Percentiles rank a stretch among this genome's conserved stretches.
phyloP scores from a whole-genome alignment of 2,329 filamentous ascomycete genomes.

The Aureobasidium sp. region DNA sequence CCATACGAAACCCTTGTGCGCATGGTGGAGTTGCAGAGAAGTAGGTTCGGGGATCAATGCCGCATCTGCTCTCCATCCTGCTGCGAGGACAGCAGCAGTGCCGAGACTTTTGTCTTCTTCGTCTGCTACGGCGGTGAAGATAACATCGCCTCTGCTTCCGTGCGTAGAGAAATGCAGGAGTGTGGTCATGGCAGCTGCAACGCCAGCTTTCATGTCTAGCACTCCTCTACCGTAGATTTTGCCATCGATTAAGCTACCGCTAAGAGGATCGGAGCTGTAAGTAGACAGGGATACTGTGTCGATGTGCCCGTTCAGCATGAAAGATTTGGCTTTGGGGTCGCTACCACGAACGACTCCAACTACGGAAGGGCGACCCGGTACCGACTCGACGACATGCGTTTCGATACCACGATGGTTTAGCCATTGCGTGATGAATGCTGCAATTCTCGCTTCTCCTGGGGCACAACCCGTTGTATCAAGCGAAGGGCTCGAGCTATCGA shows the following conservation, averaged over 20 bases:
- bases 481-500: background rate
- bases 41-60: slow-evolving; percentile 7
- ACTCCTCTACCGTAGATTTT: slow-evolving; percentile 4
- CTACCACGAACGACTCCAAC: background rate
- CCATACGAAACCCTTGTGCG: slow-evolving; percentile 13
- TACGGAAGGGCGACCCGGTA: background rate
- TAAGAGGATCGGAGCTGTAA: background rate
- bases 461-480: background rate
- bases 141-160: background rate
- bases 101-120: background rate
- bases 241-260: background rate
- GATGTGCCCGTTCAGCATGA: slow-evolving; percentile 3
- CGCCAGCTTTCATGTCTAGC: slow-evolving; percentile 7
- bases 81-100: background rate
- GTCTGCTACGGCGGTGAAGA: background rate
- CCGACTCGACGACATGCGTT: background rate
- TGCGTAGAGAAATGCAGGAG: background rate
- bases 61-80: slow-evolving; percentile 9
- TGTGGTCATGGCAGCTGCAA: slow-evolving; percentile 7
- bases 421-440: background rate
- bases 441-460: background rate
- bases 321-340: background rate
- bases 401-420: slow-evolving; percentile 5
- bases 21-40: background rate
- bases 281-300: background rate